Percentiles rank a stretch among this genome's conserved stretches.
phyloP scores from a whole-genome alignment of 1,284 basidiomycete genomes.

The Ganoderma lingzhi region DNA sequence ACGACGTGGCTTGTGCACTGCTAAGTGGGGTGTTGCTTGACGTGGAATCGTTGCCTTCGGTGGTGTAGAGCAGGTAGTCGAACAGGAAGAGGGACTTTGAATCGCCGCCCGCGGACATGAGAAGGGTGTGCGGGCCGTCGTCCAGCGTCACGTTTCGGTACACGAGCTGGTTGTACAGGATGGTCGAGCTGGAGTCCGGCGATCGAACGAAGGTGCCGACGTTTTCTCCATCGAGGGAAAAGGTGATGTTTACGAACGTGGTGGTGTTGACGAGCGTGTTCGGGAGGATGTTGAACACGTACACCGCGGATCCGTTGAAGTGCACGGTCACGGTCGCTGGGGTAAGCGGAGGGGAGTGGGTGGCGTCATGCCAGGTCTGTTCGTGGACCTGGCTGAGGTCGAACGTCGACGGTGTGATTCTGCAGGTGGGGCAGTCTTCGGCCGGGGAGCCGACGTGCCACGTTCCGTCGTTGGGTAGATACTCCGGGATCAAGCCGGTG shows the following conservation, averaged over 20 bases:
- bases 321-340: neutral
- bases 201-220: neutral
- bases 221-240: neutral
- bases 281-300: neutral
- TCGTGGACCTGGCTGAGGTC: neutral
- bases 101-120: slow-evolving; percentile 18
- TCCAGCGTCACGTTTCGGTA: slow-evolving; percentile 34
- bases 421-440: neutral
- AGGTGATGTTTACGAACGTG: neutral
- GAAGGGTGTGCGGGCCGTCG: slow-evolving; percentile 29
- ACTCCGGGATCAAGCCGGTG: neutral
- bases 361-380: neutral
- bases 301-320: neutral
- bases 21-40: neutral
- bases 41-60: slow-evolving; percentile 1
- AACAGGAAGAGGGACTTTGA: slow-evolving; percentile 28
- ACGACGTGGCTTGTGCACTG: neutral
- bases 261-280: slow-evolving; percentile 1
- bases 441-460: neutral
- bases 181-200: neutral
- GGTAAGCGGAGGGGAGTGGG: neutral
- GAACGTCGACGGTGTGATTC: neutral
- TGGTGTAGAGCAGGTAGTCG: slow-evolving; percentile 33
- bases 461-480: neutral
- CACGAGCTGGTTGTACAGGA: neutral